Conservation (phyloP, 2,329 filamentous ascomycete species). For the Clarireedia homoeocarpa region DNA sequence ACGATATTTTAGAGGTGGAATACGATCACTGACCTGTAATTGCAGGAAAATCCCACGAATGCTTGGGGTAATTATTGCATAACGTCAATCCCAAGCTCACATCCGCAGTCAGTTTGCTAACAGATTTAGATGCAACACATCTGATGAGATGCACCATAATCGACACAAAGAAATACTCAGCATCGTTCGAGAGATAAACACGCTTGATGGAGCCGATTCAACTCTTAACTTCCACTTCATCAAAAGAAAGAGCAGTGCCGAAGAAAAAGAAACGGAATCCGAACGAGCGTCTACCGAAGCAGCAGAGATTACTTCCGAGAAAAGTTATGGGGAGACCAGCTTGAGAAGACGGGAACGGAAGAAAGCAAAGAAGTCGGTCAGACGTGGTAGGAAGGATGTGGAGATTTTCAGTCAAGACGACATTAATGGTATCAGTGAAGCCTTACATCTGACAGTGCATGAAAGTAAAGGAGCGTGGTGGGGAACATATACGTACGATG, state of each 20-base stretch:
- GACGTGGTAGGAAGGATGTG: slow-evolving; percentile 5
- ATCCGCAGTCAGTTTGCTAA: not conserved
- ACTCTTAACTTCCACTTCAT: slow-evolving; percentile 1
- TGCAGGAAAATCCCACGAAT: slow-evolving; percentile 27
- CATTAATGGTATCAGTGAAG: slow-evolving; percentile 24
- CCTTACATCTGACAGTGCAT: slow-evolving; percentile 21
- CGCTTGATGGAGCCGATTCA: slow-evolving; percentile 14
- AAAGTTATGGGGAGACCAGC: slow-evolving; percentile 4
- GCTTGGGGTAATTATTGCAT: slow-evolving; percentile 21
- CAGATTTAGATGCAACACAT: slow-evolving; percentile 24
- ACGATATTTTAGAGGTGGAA: too few species aligned
- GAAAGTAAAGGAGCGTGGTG: slow-evolving; percentile 26
- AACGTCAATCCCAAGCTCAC: not conserved
- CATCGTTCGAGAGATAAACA: slow-evolving; percentile 21
- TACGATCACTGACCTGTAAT: not conserved
- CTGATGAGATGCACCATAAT: slow-evolving; percentile 28
- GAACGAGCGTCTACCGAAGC: slow-evolving; percentile 3
- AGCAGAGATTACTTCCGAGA: slow-evolving; percentile 19
- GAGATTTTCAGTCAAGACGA: slow-evolving; percentile 22
- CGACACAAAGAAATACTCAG: slow-evolving; percentile 27
- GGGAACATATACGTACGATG: slow-evolving; percentile 20
- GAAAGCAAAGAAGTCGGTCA: slow-evolving; percentile 20
- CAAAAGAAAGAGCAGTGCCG: not conserved
- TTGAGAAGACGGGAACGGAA: slow-evolving; percentile 22
- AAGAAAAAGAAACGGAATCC: not conserved